Percentiles rank a stretch among this genome's conserved stretches.
Conservation (phyloP, 768 basidiomycete genomes). For the Xerocomus potaroensis region DNA sequence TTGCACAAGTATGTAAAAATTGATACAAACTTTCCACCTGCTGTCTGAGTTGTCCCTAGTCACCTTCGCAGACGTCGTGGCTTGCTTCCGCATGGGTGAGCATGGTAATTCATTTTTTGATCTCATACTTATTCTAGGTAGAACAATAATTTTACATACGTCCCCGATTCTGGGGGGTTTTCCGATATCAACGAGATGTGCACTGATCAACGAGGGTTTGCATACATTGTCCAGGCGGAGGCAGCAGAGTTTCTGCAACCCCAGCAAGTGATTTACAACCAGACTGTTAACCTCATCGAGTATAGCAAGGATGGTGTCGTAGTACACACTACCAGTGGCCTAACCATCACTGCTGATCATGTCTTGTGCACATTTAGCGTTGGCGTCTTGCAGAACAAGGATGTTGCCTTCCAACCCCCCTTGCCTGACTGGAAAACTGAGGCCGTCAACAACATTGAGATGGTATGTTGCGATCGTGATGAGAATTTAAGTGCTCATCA, state of each 20-base stretch:
- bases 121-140: constrained; percentile 19
- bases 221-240: constrained; percentile 51
- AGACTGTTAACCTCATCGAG: constrained; percentile 45
- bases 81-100: constrained; percentile 62
- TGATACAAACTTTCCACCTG: too few relatives aligned
- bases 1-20: constrained; percentile 21
- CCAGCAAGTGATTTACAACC: constrained; percentile 44
- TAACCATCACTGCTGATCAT: constrained; percentile 47
- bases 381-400: constrained; percentile 63
- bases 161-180: constrained; percentile 51
- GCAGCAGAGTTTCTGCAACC: constrained; percentile 50
- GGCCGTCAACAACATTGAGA: constrained; percentile 56
- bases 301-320: constrained; percentile 44
- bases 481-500: not conserved
- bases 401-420: constrained; percentile 51
- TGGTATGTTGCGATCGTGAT: constrained; percentile 35
- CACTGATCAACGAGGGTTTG: constrained; percentile 63
- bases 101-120: not conserved
- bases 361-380: constrained; percentile 66
- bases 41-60: constrained; percentile 38
- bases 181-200: constrained; percentile 49
- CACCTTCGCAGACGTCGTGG: constrained; percentile 61
- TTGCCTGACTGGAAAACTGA: constrained; percentile 62
- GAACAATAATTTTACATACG: constrained; percentile 62
- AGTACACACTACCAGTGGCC: constrained; percentile 44